Evolutionary conservation across 768 basidiomycete genomes (phyloP).

Genomic region (Hypsizygus marmoreus): DNA sequence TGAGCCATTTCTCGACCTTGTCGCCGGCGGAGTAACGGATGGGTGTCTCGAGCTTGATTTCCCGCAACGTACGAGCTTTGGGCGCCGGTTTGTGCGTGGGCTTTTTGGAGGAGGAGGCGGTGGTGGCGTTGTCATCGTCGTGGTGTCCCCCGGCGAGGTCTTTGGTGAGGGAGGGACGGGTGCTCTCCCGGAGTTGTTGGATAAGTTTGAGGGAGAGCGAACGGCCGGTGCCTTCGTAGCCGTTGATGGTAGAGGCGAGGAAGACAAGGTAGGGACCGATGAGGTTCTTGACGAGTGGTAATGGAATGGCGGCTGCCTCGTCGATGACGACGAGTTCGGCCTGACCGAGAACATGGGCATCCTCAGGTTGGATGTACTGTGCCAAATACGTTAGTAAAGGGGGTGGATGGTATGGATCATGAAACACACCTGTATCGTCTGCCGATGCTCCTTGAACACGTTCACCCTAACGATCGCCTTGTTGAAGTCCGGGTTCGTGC

Average conservation of each 20-base stretch:
- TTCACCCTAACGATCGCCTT: conserved; percentile 96
- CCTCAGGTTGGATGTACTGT: conserved; percentile 97
- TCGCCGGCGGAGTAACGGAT: conserved; percentile 91
- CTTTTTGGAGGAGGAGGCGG: conserved; percentile 52
- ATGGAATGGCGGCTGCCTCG: conserved; percentile 96
- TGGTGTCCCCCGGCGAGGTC: conserved; percentile 43
- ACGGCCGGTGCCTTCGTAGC: conserved; percentile 99
- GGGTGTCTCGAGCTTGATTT: conserved; percentile 93
- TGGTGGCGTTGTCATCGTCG: conserved; percentile 35
- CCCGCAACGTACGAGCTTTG: conserved; percentile 78
- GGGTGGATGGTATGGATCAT: not conserved
- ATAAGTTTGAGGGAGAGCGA: conserved; percentile 97
- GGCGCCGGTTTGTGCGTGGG: conserved; percentile 52
- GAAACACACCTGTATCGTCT: conserved; percentile 86
- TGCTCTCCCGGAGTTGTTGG: conserved; percentile 92
- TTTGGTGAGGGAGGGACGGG: conserved; percentile 76
- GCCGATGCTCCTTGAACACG: conserved; percentile 88
- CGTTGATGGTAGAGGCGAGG: conserved; percentile 98
- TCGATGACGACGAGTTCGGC: conserved; percentile 98
- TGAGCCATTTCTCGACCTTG: conserved; percentile 93
- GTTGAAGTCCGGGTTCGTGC: conserved; percentile 91
- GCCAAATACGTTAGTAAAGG: conserved; percentile 1
- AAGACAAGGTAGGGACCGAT: conserved; percentile 97
- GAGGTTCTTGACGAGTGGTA: conserved; percentile 92
- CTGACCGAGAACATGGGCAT: conserved; percentile 96